Percentiles rank a stretch among this genome's conserved stretches.
Conservation (phyloP, 306 rosid genomes). For the Cucurbita argyrosperma region DNA sequence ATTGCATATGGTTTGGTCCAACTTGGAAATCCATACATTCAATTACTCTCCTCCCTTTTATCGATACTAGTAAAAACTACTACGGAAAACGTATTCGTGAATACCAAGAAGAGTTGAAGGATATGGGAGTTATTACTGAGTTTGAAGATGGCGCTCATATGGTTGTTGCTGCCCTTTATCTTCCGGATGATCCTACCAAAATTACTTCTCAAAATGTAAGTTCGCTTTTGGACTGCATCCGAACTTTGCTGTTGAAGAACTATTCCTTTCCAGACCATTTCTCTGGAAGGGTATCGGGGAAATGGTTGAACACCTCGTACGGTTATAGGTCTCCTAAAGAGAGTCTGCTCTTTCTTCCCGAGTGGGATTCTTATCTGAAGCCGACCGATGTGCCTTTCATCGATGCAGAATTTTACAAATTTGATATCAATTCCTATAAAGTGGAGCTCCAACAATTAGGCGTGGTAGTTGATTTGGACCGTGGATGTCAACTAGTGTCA, state of each 20-base stretch:
- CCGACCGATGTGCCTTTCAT: constrained; percentile 55
- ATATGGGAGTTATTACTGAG: constrained; percentile 34
- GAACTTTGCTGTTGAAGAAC: background rate
- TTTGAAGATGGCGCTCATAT: constrained; percentile 34
- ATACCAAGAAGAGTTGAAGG: constrained; percentile 39
- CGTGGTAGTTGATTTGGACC: constrained; percentile 20
- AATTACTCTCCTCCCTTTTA: constrained; percentile 53
- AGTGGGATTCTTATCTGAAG: constrained; percentile 24
- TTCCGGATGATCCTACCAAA: constrained; percentile 23
- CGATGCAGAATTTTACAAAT: constrained; percentile 36
- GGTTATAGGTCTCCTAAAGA: constrained; percentile 38
- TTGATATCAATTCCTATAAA: constrained; percentile 22
- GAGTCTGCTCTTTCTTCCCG: constrained; percentile 34
- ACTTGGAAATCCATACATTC: constrained; percentile 47
- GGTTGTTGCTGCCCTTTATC: constrained; percentile 18
- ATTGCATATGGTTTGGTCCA: constrained; percentile 47
- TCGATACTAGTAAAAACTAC: constrained; percentile 21
- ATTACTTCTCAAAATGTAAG: constrained; percentile 26
- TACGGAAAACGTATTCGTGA: constrained; percentile 32
- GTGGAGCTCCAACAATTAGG: constrained; percentile 45
- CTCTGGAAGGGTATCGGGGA: constrained; percentile 16
- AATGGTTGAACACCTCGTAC: constrained; percentile 52
- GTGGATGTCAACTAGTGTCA: constrained; percentile 33
- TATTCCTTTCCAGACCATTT: constrained; percentile 16
- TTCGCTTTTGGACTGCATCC: constrained; percentile 42